Evolutionary conservation across 2,329 filamentous ascomycete species (phyloP).

Genomic region (Triangularia verruculosa): DNA sequence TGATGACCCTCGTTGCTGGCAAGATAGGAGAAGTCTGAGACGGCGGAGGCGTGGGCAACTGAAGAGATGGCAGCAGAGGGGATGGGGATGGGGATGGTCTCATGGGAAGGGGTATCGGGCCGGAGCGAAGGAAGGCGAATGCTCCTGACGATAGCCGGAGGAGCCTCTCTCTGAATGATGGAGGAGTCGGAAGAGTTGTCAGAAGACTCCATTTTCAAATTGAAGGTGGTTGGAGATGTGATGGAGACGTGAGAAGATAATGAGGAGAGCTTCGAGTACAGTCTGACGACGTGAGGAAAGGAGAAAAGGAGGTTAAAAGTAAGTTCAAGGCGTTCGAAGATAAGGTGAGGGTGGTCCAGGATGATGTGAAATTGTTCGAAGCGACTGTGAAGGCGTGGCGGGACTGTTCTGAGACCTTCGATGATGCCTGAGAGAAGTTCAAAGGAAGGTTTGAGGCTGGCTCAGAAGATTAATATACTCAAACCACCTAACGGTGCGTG

Average conservation of each 20-base stretch:
- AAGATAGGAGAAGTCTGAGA: not conserved
- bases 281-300: too few species aligned
- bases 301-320: too few species aligned
- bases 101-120: not conserved
- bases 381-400: not conserved
- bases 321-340: not conserved
- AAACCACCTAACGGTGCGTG: not conserved
- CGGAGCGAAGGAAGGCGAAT: not conserved
- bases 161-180: not conserved
- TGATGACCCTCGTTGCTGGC: conserved; percentile 10
- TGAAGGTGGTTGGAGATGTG: not conserved
- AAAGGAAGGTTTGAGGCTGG: not conserved
- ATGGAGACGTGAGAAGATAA: not conserved
- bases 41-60: not conserved
- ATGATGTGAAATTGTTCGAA: not conserved
- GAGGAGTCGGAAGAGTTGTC: not conserved
- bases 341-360: too few species aligned
- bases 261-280: not conserved
- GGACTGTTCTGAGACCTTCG: not conserved
- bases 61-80: not conserved
- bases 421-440: not conserved
- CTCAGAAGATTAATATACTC: not conserved
- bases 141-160: not conserved
- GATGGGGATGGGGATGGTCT: not conserved
- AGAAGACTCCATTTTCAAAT: not conserved